Evolutionary conservation across 208 protist species (phyloP).

Genomic region (Leishmania gerbilli): DNA sequence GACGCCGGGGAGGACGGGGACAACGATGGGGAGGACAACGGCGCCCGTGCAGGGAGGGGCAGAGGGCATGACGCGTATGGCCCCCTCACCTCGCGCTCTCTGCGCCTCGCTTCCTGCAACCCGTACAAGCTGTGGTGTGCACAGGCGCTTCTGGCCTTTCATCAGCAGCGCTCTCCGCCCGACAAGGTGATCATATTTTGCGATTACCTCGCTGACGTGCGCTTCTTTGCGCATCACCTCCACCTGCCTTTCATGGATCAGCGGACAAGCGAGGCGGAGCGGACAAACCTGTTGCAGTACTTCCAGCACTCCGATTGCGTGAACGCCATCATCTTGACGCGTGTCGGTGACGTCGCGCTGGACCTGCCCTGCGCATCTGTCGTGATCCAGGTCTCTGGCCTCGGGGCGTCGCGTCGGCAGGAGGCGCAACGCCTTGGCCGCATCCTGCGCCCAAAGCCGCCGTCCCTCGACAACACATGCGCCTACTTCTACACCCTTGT

Average conservation of each 20-base stretch:
- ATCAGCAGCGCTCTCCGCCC: slow-evolving; percentile 92
- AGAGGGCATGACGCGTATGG: not conserved
- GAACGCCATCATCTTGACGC: slow-evolving; percentile 97
- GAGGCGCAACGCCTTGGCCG: slow-evolving; percentile 98
- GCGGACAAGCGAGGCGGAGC: slow-evolving; percentile 80
- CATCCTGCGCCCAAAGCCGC: slow-evolving; percentile 95
- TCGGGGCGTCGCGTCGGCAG: slow-evolving; percentile 95
- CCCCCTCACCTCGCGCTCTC: slow-evolving; percentile 28
- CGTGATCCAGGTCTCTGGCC: slow-evolving; percentile 98
- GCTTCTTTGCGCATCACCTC: slow-evolving; percentile 83
- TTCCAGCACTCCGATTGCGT: slow-evolving; percentile 78
- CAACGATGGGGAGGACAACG: not conserved
- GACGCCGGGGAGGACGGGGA: slow-evolving; percentile 11
- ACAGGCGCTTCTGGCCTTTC: slow-evolving; percentile 95
- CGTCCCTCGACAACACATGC: slow-evolving; percentile 92
- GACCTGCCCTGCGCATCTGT: slow-evolving; percentile 99
- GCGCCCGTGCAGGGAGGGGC: not conserved
- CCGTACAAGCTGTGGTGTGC: slow-evolving; percentile 92
- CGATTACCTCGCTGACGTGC: slow-evolving; percentile 84
- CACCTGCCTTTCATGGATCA: slow-evolving; percentile 89
- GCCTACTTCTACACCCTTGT: slow-evolving; percentile 99
- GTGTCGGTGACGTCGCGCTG: slow-evolving; percentile 97
- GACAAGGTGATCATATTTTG: slow-evolving; percentile 95
- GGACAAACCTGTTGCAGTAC: slow-evolving; percentile 80
- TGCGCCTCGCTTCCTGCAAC: slow-evolving; percentile 82